Conservation (phyloP, 768 basidiomycete genomes). For the Agaricus subrufescens region DNA sequence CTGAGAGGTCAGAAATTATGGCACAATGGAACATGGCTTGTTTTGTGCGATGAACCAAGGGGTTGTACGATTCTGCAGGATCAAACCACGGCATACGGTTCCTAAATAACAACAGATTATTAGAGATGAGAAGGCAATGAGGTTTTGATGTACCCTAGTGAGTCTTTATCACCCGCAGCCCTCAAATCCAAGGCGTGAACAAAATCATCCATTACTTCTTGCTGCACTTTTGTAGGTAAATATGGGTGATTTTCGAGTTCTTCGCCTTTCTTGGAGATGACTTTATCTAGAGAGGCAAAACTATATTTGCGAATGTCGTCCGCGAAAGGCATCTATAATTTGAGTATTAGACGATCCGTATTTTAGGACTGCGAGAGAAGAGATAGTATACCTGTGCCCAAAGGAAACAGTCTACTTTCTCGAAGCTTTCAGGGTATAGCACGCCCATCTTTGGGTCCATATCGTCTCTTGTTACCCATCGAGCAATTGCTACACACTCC, state of each 20-base stretch:
- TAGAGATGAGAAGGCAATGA: constrained; percentile 1
- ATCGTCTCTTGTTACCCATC: constrained; percentile 74
- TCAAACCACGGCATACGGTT: constrained; percentile 72
- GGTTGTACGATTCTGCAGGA: constrained; percentile 75
- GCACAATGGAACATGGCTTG: constrained; percentile 92
- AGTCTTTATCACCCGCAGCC: constrained; percentile 70
- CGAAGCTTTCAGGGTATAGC: constrained; percentile 56
- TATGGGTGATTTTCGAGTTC: constrained; percentile 71
- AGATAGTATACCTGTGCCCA: constrained; percentile 74
- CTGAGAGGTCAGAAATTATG: constrained; percentile 65
- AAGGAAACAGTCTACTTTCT: constrained; percentile 72
- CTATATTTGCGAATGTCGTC: constrained; percentile 88
- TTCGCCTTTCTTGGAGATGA: constrained; percentile 75
- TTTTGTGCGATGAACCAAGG: constrained; percentile 85
- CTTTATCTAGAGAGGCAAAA: constrained; percentile 68
- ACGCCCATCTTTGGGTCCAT: constrained; percentile 85
- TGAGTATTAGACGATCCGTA: background rate
- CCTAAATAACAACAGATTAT: constrained; percentile 28
- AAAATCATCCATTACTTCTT: constrained; percentile 79
- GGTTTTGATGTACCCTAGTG: constrained; percentile 52
- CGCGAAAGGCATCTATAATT: constrained; percentile 81
- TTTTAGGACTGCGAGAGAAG: background rate
- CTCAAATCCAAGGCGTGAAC: constrained; percentile 89
- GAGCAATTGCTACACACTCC: constrained; percentile 68
- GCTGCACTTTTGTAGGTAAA: constrained; percentile 74